Percentiles rank a stretch among this genome's conserved stretches.
Conservation (phyloP, 495 filamentous ascomycete genomes). For the Sphaerosporella brunnea region DNA sequence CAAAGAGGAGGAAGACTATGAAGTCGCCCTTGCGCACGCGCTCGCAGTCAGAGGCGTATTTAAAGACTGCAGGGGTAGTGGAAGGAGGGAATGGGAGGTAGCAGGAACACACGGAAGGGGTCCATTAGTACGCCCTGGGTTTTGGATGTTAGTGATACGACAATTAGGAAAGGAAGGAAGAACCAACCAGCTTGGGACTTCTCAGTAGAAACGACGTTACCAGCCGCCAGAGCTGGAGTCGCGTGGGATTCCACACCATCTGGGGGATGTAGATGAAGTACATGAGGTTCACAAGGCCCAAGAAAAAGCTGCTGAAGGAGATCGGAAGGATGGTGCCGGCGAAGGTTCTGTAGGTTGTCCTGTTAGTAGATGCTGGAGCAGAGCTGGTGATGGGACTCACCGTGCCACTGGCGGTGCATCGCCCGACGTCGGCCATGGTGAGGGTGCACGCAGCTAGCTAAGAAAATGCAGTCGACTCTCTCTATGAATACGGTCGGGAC, state of each 20-base stretch:
- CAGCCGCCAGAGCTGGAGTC: slow-evolving; percentile 22
- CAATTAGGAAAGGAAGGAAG: background rate
- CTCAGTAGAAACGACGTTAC: slow-evolving; percentile 22
- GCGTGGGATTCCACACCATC: slow-evolving; percentile 14
- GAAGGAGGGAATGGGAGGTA: too few species aligned
- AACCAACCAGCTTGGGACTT: slow-evolving; percentile 18
- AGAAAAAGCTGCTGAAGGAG: slow-evolving; percentile 15
- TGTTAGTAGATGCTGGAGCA: slow-evolving; percentile 1
- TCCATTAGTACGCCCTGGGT: slow-evolving; percentile 24
- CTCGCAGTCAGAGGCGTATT: slow-evolving; percentile 23
- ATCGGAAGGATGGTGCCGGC: slow-evolving; percentile 19
- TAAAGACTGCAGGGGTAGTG: slow-evolving; percentile 22
- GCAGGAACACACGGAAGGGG: slow-evolving; percentile 23
- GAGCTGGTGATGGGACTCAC: too few species aligned
- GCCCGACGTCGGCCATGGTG: slow-evolving; percentile 22
- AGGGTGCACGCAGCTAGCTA: too few species aligned
- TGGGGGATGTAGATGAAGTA: slow-evolving; percentile 15
- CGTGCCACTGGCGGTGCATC: slow-evolving; percentile 23
- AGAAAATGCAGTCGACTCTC: too few species aligned
- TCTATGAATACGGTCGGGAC: too few species aligned
- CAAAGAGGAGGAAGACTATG: slow-evolving; percentile 20
- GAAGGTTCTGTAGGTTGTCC: slow-evolving; percentile 12
- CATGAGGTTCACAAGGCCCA: slow-evolving; percentile 13
- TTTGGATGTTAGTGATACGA: too few species aligned
- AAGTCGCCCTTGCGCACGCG: slow-evolving; percentile 23